A percentile compares a stretch with the other conserved stretches of the same genome.
phyloP scores from a whole-genome alignment of 2,329 filamentous ascomycete species.

The Xylogone sp. region DNA sequence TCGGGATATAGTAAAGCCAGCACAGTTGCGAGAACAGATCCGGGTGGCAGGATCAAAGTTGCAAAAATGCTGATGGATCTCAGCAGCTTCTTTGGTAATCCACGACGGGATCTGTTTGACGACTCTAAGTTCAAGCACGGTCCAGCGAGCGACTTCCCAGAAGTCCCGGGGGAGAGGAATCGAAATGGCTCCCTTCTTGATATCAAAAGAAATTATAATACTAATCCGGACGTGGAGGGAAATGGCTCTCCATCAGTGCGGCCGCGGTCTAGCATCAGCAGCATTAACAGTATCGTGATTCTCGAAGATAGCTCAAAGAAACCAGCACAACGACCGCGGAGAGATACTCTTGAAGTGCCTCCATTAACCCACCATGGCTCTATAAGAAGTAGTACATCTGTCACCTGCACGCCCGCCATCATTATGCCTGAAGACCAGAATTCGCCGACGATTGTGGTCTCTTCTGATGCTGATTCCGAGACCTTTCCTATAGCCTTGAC shows the following conservation, averaged over 20 bases:
- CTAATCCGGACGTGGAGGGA: conserved; percentile 27
- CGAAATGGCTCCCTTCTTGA: conserved; percentile 38
- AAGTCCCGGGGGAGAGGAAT: conserved; percentile 48
- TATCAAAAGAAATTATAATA: conserved; percentile 38
- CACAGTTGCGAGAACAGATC: conserved; percentile 2
- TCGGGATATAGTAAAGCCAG: neutral
- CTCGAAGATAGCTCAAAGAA: conserved; percentile 15
- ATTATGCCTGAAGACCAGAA: conserved; percentile 3
- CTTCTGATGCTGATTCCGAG: conserved; percentile 11
- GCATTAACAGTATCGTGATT: conserved; percentile 31
- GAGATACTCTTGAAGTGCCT: conserved; percentile 32
- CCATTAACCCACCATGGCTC: conserved; percentile 8
- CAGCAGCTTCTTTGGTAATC: conserved; percentile 42
- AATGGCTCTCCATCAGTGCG: conserved; percentile 23
- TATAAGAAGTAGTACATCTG: conserved; percentile 8
- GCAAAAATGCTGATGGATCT: conserved; percentile 39
- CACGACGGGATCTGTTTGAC: conserved; percentile 44
- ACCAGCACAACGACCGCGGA: conserved; percentile 13
- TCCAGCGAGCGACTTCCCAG: conserved; percentile 47
- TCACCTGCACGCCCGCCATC: neutral
- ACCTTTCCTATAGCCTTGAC: no score
- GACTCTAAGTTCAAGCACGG: conserved; percentile 44
- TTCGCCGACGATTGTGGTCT: conserved; percentile 18
- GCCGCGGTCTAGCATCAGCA: conserved; percentile 33
- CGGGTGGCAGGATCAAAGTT: conserved; percentile 36